Conservation (phyloP, 2,329 filamentous ascomycete genomes). For the Dactylonectria estremocensis region DNA sequence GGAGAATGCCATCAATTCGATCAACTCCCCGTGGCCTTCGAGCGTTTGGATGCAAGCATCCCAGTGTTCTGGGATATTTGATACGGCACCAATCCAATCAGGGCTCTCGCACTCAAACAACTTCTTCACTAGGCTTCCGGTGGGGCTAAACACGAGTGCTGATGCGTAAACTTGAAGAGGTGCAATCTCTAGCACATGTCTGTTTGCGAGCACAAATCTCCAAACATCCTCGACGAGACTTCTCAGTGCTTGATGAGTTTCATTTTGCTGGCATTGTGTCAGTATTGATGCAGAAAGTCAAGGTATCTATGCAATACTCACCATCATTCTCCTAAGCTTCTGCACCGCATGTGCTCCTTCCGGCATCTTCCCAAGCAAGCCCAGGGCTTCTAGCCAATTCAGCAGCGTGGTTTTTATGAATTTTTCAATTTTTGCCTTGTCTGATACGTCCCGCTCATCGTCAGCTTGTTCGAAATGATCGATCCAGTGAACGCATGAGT, state of each 20-base stretch:
- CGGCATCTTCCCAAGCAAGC: conserved; percentile 48
- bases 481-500: conserved; percentile 45
- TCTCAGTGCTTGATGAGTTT: neutral
- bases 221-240: conserved; percentile 10
- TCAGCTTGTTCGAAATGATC: conserved; percentile 30
- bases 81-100: neutral
- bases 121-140: neutral
- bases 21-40: neutral
- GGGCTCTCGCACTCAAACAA: neutral
- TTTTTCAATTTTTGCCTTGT: neutral
- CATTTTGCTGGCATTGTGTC: neutral
- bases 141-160: conserved; percentile 25
- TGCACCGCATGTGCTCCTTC: neutral
- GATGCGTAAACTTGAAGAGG: conserved; percentile 25
- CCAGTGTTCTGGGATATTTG: neutral
- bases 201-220: conserved; percentile 2
- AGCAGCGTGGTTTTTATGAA: conserved; percentile 41
- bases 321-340: neutral
- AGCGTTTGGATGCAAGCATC: neutral
- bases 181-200: neutral
- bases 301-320: neutral
- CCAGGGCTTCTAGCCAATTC: conserved; percentile 62
- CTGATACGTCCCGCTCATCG: neutral
- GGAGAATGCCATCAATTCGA: neutral
- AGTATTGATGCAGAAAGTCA: neutral